A percentile compares a stretch with the other conserved stretches of the same genome.
Conservation (phyloP, 345 rosid genomes). For the Cardamine resedifolia region DNA sequence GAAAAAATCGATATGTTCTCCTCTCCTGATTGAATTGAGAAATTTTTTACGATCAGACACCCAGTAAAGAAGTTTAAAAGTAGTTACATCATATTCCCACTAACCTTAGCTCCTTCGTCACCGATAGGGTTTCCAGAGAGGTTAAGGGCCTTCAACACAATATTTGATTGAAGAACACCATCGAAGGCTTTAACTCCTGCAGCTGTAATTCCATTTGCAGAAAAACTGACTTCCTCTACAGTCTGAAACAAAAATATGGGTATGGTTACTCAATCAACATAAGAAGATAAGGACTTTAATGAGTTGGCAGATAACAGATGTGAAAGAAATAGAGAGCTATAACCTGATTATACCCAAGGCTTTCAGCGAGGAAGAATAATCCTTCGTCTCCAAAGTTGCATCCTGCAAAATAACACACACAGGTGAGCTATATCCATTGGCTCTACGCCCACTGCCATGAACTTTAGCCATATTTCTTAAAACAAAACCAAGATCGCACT, state of each 20-base stretch:
- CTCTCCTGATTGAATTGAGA: not conserved
- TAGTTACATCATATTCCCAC: slow-evolving; percentile 21
- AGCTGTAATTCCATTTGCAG: slow-evolving; percentile 91
- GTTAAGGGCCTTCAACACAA: slow-evolving; percentile 62
- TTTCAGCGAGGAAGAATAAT: slow-evolving; percentile 75
- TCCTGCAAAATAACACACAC: slow-evolving; percentile 46
- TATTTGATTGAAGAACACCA: slow-evolving; percentile 80
- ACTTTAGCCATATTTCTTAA: not conserved
- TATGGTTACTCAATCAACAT: slow-evolving; percentile 14
- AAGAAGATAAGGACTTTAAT: not conserved
- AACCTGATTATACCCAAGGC: slow-evolving; percentile 94
- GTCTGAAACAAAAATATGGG: slow-evolving; percentile 46
- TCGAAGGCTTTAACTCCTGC: slow-evolving; percentile 85
- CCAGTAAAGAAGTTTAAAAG: not conserved
- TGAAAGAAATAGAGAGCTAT: slow-evolving; percentile 9
- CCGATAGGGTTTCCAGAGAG: slow-evolving; percentile 95
- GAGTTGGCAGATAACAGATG: slow-evolving; percentile 6
- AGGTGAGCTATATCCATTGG: slow-evolving; percentile 29
- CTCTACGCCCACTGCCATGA: slow-evolving; percentile 1
- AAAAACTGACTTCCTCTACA: slow-evolving; percentile 90
- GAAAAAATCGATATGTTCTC: not conserved
- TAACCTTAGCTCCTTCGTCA: slow-evolving; percentile 95
- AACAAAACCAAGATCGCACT: not conserved
- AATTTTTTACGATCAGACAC: not conserved
- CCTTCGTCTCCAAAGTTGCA: slow-evolving; percentile 96